Evolutionary conservation across 306 rosid genomes (phyloP).

Genomic region (Begonia fuchsioides): DNA sequence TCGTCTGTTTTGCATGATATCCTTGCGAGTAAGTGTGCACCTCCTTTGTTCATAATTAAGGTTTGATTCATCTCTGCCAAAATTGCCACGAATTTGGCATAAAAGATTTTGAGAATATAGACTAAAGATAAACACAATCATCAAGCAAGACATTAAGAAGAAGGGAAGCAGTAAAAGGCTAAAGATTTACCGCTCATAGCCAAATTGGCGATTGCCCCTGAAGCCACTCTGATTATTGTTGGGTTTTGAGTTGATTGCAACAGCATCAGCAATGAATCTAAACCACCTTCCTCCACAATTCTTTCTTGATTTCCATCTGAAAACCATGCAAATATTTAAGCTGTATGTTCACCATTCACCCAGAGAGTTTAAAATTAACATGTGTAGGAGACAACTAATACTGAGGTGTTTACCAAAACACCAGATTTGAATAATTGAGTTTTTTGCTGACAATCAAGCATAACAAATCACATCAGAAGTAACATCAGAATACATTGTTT

Average conservation of each 20-base stretch:
- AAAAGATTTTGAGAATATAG: background rate
- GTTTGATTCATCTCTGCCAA: constrained; percentile 44
- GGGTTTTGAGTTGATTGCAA: constrained; percentile 38
- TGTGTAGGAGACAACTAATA: no score
- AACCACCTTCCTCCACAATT: constrained; percentile 60
- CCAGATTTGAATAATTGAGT: no score
- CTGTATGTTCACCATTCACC: no score
- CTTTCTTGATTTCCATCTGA: constrained; percentile 52
- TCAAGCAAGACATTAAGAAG: background rate
- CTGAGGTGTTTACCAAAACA: no score
- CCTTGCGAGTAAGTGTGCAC: constrained; percentile 36
- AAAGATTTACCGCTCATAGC: constrained; percentile 52
- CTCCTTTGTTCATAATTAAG: constrained; percentile 46
- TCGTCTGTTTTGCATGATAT: constrained; percentile 38
- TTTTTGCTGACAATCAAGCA: no score
- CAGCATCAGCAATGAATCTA: constrained; percentile 45
- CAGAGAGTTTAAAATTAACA: no score
- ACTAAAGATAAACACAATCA: background rate
- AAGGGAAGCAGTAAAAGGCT: background rate
- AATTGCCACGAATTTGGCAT: background rate
- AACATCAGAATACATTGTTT: background rate
- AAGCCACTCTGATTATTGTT: constrained; percentile 57
- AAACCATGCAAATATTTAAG: background rate
- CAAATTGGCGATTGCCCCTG: constrained; percentile 65
- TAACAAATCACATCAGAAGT: background rate